Percentiles rank a stretch among this genome's conserved stretches.
Conservation (phyloP, 495 filamentous ascomycete species). For the Podospora sp. region DNA sequence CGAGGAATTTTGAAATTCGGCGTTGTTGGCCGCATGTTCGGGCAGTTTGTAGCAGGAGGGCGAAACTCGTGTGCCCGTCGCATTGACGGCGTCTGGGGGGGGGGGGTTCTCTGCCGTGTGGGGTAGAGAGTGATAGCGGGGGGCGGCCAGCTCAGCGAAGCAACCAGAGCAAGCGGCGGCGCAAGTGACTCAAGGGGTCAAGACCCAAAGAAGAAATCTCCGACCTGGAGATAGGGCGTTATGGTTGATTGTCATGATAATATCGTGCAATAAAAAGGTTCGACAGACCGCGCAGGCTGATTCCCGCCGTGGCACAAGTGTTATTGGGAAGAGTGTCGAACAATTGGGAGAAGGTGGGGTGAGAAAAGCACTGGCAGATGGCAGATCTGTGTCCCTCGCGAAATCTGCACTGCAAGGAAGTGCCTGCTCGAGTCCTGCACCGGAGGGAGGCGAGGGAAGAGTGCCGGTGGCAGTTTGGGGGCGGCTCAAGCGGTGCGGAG, state of each 20-base stretch:
- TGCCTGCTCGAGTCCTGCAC: constrained; percentile 21
- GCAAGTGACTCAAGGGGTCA: constrained; percentile 45
- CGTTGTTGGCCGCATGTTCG: constrained; percentile 52
- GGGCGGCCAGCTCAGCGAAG: constrained; percentile 9
- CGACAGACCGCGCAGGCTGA: constrained; percentile 44
- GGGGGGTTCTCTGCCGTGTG: constrained; percentile 38
- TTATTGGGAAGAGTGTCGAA: constrained; percentile 18
- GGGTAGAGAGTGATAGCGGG: constrained; percentile 34
- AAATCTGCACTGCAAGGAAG: constrained; percentile 22
- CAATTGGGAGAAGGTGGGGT: constrained; percentile 22
- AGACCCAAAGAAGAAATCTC: constrained; percentile 56
- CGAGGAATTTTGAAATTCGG: constrained; percentile 50
- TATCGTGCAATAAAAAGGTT: constrained; percentile 36
- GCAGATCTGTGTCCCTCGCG: constrained; percentile 9
- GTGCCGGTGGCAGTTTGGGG: constrained; percentile 27
- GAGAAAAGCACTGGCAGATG: constrained; percentile 28
- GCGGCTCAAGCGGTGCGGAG: constrained; percentile 17
- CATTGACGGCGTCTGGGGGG: constrained; percentile 22
- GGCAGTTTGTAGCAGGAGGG: constrained; percentile 18
- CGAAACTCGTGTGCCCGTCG: constrained; percentile 22
- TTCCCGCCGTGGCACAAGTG: constrained; percentile 39
- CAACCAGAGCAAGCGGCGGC: constrained; percentile 22
- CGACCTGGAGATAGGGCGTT: constrained; percentile 54
- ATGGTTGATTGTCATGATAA: constrained; percentile 62
- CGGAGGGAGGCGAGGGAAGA: constrained; percentile 20